Percentiles rank a stretch among this genome's conserved stretches.
These are phyloP conservation scores for Entrophospora sp. DNA, from an alignment of 192 early-diverging fungal species.

Conservation along the genomic window DNA sequence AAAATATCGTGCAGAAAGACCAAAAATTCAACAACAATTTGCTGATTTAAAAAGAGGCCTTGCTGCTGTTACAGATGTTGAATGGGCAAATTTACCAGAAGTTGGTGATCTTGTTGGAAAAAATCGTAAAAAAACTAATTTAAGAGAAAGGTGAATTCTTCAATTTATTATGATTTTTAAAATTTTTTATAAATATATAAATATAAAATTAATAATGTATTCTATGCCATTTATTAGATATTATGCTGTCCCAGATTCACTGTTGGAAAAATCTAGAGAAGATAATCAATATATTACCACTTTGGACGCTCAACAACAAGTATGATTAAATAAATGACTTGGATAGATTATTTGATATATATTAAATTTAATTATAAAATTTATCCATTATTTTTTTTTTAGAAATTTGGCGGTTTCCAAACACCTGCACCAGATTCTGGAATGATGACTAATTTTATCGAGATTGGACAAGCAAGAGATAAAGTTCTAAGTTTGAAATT, in stretches of 20 bases:
- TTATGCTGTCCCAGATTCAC: slow-evolving; percentile 54
- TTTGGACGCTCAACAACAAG: slow-evolving; percentile 55
- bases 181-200: not conserved
- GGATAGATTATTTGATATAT: too few relatives aligned
- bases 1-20: slow-evolving; percentile 54
- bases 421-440: slow-evolving; percentile 48
- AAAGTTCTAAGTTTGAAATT: slow-evolving; percentile 85
- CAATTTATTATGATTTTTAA: not conserved
- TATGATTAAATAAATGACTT: not conserved
- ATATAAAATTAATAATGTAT: too few relatives aligned
- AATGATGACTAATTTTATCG: slow-evolving; percentile 77
- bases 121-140: slow-evolving; percentile 53
- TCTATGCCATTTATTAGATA: slow-evolving; percentile 15
- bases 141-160: slow-evolving; percentile 38
- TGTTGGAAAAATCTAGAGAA: slow-evolving; percentile 44
- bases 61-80: slow-evolving; percentile 63
- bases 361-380: not conserved
- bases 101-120: slow-evolving; percentile 82
- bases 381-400: not conserved
- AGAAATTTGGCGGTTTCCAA: slow-evolving; percentile 46
- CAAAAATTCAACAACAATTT: slow-evolving; percentile 85
- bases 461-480: slow-evolving; percentile 89
- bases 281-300: slow-evolving; percentile 44
- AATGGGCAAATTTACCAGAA: slow-evolving; percentile 76
- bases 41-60: slow-evolving; percentile 83